Conservation (phyloP, 805 yeast genomes). For the Saccharomycopsis javanensis region DNA sequence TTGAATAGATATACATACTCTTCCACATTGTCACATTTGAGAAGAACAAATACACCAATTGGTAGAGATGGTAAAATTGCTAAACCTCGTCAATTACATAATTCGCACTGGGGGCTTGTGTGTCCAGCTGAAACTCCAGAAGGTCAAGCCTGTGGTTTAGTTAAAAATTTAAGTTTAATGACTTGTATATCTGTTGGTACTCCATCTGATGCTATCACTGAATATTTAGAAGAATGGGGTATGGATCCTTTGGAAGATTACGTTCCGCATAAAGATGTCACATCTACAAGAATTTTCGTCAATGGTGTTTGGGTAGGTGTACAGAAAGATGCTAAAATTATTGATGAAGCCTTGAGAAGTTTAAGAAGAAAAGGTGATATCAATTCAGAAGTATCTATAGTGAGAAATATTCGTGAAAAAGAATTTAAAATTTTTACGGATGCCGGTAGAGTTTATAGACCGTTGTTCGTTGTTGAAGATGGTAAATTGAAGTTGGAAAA, state of each 20-base stretch:
- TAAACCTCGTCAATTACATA: slow-evolving; percentile 97
- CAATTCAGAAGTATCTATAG: slow-evolving; percentile 91
- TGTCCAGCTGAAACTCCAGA: slow-evolving; percentile 99
- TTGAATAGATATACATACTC: slow-evolving; percentile 96
- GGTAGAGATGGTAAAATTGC: slow-evolving; percentile 99
- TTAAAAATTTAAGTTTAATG: slow-evolving; percentile 92
- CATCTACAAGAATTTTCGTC: slow-evolving; percentile 88
- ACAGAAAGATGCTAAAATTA: slow-evolving; percentile 89
- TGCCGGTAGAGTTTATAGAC: slow-evolving; percentile 98
- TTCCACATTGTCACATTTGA: slow-evolving; percentile 95
- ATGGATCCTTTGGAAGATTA: slow-evolving; percentile 96
- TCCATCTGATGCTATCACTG: slow-evolving; percentile 88
- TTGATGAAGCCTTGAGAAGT: slow-evolving; percentile 83
- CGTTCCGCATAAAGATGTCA: slow-evolving; percentile 84
- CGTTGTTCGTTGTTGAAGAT: slow-evolving; percentile 87
- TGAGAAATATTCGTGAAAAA: slow-evolving; percentile 92
- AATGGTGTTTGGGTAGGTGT: slow-evolving; percentile 99
- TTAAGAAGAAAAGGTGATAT: slow-evolving; percentile 93
- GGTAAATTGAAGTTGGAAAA: slow-evolving; percentile 73
- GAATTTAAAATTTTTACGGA: slow-evolving; percentile 95
- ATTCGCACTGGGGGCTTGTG: slow-evolving; percentile 99
- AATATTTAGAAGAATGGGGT: slow-evolving; percentile 97
- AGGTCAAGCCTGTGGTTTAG: slow-evolving; percentile 99
- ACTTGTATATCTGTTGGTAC: slow-evolving; percentile 97
- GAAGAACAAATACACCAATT: slow-evolving; percentile 98